These are phyloP conservation scores for Phytophthora pinifolia DNA, from an alignment of 352 stramenopile genomes.

Conservation along the genomic window DNA sequence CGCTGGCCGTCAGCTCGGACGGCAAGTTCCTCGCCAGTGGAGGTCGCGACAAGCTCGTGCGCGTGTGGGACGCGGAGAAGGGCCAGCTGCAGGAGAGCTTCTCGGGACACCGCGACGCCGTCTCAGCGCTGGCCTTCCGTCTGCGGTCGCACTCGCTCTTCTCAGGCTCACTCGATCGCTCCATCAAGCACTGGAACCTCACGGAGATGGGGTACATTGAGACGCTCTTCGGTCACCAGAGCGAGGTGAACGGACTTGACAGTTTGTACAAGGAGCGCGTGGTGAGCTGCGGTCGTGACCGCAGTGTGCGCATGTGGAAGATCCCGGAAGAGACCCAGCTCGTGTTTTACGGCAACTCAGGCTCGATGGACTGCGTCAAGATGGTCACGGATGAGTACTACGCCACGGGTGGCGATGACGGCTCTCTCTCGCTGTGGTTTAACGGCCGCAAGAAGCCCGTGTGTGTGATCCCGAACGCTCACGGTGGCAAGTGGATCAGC, in stretches of 20 bases:
- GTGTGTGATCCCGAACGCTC: constrained; percentile 76
- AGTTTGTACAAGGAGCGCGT: constrained; percentile 90
- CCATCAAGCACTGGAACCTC: constrained; percentile 95
- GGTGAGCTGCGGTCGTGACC: constrained; percentile 90
- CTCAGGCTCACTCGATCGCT: constrained; percentile 91
- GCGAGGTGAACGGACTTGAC: constrained; percentile 90
- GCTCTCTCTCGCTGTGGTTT: constrained; percentile 91
- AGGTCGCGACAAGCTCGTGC: constrained; percentile 90
- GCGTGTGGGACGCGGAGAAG: constrained; percentile 85
- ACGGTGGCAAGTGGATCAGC: constrained; percentile 92
- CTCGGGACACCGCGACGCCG: constrained; percentile 86
- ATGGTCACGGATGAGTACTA: constrained; percentile 94
- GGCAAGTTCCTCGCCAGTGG: constrained; percentile 91
- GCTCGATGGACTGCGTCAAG: constrained; percentile 91
- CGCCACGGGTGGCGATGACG: constrained; percentile 91
- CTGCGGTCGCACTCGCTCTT: constrained; percentile 90
- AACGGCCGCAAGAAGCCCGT: constrained; percentile 94
- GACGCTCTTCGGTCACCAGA: constrained; percentile 94
- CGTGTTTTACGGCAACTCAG: constrained; percentile 91
- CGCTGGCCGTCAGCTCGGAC: constrained; percentile 89
- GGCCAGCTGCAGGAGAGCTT: constrained; percentile 87
- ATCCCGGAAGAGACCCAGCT: constrained; percentile 94
- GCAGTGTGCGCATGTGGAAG: constrained; percentile 95
- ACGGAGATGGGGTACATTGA: constrained; percentile 96
- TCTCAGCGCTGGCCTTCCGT: constrained; percentile 88